These are phyloP conservation scores for Linderniella brevidens DNA, from an alignment of 257 asterid species.

Conservation along the genomic window DNA sequence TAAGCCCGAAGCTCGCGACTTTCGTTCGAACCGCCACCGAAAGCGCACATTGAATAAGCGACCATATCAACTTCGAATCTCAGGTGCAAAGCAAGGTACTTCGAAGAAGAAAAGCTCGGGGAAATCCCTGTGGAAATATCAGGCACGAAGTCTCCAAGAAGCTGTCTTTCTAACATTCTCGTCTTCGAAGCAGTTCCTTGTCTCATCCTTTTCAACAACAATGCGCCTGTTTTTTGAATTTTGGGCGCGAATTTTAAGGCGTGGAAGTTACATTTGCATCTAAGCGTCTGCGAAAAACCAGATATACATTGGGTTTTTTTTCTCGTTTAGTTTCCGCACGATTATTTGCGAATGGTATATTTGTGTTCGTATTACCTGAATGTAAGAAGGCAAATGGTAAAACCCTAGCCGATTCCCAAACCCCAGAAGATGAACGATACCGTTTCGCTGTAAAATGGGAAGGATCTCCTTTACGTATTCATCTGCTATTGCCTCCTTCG, in stretches of 20 bases:
- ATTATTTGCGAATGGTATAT: too few species aligned
- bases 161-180: constrained; percentile 45
- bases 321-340: too few species aligned
- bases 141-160: constrained; percentile 54
- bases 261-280: constrained; percentile 95
- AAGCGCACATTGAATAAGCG: constrained; percentile 85
- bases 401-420: constrained; percentile 88
- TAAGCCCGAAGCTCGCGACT: constrained; percentile 48
- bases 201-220: constrained; percentile 52
- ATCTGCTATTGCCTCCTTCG: constrained; percentile 77
- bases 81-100: constrained; percentile 79
- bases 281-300: constrained; percentile 43
- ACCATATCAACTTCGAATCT: constrained; percentile 96
- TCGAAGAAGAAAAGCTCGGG: constrained; percentile 17
- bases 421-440: constrained; percentile 85
- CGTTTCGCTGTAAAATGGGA: constrained; percentile 48
- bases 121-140: constrained; percentile 12
- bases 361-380: constrained; percentile 36
- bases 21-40: constrained; percentile 81
- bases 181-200: constrained; percentile 21
- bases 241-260: constrained; percentile 66
- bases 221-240: constrained; percentile 50
- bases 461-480: constrained; percentile 48
- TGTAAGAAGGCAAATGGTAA: constrained; percentile 54
- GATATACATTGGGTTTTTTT: background rate